Evolutionary conservation across 805 yeast species (phyloP).

Genomic region (Metschnikowia koreensis): DNA sequence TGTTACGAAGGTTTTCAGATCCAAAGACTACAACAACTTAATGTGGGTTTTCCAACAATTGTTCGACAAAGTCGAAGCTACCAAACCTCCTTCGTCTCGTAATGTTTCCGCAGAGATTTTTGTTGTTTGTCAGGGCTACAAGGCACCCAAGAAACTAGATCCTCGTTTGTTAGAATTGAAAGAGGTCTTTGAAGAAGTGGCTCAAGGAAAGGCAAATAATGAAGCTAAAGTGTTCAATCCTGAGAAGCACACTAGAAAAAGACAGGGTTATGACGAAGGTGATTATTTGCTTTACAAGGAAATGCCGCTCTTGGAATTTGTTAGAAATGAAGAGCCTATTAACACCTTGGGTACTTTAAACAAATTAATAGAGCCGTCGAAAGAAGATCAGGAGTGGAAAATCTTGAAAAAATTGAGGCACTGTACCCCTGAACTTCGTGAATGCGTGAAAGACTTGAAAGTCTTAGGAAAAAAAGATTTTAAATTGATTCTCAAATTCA

Average conservation of each 20-base stretch:
- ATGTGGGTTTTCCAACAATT: slow-evolving; percentile 97
- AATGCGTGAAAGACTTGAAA: slow-evolving; percentile 86
- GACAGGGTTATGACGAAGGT: slow-evolving; percentile 97
- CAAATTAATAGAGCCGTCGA: slow-evolving; percentile 57
- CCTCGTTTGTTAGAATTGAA: slow-evolving; percentile 89
- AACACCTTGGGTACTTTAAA: slow-evolving; percentile 73
- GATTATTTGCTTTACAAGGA: slow-evolving; percentile 72
- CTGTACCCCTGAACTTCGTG: slow-evolving; percentile 75
- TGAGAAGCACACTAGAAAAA: slow-evolving; percentile 81
- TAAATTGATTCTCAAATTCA: slow-evolving; percentile 79
- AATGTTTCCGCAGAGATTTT: slow-evolving; percentile 98
- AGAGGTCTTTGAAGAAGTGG: slow-evolving; percentile 91
- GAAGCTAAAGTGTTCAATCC: slow-evolving; percentile 95
- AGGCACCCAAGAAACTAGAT: slow-evolving; percentile 93
- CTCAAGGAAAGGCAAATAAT: slow-evolving; percentile 60
- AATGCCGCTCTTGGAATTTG: slow-evolving; percentile 74
- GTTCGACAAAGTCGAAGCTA: slow-evolving; percentile 95
- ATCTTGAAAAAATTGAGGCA: slow-evolving; percentile 67
- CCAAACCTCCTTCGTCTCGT: slow-evolving; percentile 98
- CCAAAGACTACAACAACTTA: slow-evolving; percentile 96
- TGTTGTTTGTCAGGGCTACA: slow-evolving; percentile 93
- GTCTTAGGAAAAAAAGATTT: slow-evolving; percentile 95
- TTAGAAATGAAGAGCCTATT: slow-evolving; percentile 79
- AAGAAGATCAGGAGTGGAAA: slow-evolving; percentile 66
- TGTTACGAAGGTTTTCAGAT: slow-evolving; percentile 94